Percentiles rank a stretch among this genome's conserved stretches.
These are phyloP conservation scores for Westerdykella aurantiaca DNA, from an alignment of 2,329 filamentous ascomycete species.

Conservation along the genomic window DNA sequence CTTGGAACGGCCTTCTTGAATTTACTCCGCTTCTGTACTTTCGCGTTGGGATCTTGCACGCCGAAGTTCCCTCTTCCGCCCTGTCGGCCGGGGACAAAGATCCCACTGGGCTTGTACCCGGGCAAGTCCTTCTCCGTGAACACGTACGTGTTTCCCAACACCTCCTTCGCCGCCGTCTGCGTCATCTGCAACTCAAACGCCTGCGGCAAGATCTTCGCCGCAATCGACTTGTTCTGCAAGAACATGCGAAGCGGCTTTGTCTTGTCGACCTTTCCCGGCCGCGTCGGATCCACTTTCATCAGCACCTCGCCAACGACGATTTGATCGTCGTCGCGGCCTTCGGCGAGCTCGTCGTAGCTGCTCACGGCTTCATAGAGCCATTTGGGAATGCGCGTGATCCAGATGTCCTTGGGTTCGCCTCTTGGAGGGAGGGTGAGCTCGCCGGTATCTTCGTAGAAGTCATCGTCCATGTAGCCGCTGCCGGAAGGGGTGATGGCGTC, in stretches of 20 bases:
- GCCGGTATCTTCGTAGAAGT: slow-evolving; percentile 42
- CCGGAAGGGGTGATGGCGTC: slow-evolving; percentile 25
- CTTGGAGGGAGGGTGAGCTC: slow-evolving; percentile 35
- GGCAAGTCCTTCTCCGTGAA: slow-evolving; percentile 93
- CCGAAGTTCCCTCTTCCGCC: slow-evolving; percentile 17
- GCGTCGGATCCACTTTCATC: slow-evolving; percentile 17
- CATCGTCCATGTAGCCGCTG: slow-evolving; percentile 36
- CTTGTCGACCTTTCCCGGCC: slow-evolving; percentile 23
- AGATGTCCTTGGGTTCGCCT: slow-evolving; percentile 25
- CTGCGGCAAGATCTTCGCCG: slow-evolving; percentile 72
- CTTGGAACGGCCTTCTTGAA: slow-evolving; percentile 35
- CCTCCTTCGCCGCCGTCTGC: slow-evolving; percentile 41
- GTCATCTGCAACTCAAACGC: slow-evolving; percentile 74
- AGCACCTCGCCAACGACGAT: slow-evolving; percentile 35
- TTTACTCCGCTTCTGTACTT: slow-evolving; percentile 31
- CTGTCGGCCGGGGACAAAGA: slow-evolving; percentile 15
- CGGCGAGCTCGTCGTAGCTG: slow-evolving; percentile 31
- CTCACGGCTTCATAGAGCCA: slow-evolving; percentile 36
- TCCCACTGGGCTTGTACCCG: slow-evolving; percentile 52
- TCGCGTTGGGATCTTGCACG: slow-evolving; percentile 28
- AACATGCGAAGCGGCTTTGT: slow-evolving; percentile 57
- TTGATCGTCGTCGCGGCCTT: slow-evolving; percentile 35
- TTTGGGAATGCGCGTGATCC: slow-evolving; percentile 36
- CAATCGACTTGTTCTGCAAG: slow-evolving; percentile 56
- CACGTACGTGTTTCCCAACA: slow-evolving; percentile 80